These are phyloP conservation scores for Cubamyces lactineus DNA, from an alignment of 768 basidiomycete species.

Conservation along the genomic window DNA sequence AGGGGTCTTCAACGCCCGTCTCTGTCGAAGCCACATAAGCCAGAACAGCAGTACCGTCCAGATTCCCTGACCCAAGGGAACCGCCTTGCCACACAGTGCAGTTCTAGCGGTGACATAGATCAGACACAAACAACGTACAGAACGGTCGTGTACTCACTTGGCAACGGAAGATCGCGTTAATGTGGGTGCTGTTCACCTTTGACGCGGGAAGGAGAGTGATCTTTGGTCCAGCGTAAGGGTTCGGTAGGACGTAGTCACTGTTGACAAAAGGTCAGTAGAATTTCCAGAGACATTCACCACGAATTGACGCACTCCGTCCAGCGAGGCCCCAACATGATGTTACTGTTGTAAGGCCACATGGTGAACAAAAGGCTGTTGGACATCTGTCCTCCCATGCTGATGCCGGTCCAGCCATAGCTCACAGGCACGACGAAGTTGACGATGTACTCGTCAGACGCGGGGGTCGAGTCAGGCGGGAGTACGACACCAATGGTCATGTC, in stretches of 20 bases:
- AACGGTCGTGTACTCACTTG: slow-evolving; percentile 24
- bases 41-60: slow-evolving; percentile 30
- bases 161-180: slow-evolving; percentile 36
- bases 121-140: neutral
- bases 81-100: slow-evolving; percentile 36
- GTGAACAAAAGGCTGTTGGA: slow-evolving; percentile 35
- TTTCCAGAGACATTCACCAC: neutral
- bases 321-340: slow-evolving; percentile 32
- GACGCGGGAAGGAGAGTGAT: slow-evolving; percentile 33
- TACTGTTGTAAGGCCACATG: slow-evolving; percentile 30
- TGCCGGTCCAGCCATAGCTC: slow-evolving; percentile 33
- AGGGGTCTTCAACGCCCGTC: slow-evolving; percentile 30
- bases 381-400: slow-evolving; percentile 35
- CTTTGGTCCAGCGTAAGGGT: slow-evolving; percentile 30
- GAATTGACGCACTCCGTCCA: slow-evolving; percentile 31
- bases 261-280: neutral
- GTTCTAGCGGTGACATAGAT: slow-evolving; percentile 23
- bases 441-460: slow-evolving; percentile 33
- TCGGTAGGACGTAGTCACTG: slow-evolving; percentile 34
- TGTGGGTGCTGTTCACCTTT: slow-evolving; percentile 32
- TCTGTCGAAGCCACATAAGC: slow-evolving; percentile 33
- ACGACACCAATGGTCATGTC: slow-evolving; percentile 33
- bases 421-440: slow-evolving; percentile 32
- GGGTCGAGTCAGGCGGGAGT: slow-evolving; percentile 30
- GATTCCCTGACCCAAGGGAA: slow-evolving; percentile 32